Evolutionary conservation across 345 rosid genomes (phyloP).

Genomic region (Eucalyptus tenuipes): DNA sequence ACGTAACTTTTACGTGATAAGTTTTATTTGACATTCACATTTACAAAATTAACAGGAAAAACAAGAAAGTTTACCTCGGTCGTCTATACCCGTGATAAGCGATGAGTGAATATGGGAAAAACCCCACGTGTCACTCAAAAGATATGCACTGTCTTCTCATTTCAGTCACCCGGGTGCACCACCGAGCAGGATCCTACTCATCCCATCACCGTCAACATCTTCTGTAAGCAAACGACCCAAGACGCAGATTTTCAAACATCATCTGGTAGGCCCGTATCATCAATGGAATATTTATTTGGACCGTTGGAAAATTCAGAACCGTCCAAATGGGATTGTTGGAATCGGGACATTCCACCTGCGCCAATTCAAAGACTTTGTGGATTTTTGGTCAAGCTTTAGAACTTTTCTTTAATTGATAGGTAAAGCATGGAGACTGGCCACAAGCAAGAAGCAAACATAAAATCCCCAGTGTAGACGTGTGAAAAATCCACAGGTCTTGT

Average conservation of each 20-base stretch:
- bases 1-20: too few species aligned
- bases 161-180: not conserved
- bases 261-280: not conserved
- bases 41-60: too few species aligned
- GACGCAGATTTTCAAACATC: not conserved
- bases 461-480: not conserved
- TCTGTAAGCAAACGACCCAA: not conserved
- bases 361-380: not conserved
- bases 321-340: not conserved
- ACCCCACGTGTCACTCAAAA: not conserved
- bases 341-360: not conserved
- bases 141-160: not conserved
- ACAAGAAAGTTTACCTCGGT: too few species aligned
- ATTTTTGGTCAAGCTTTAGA: not conserved
- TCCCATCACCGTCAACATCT: not conserved
- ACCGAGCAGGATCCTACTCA: not conserved
- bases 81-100: too few species aligned
- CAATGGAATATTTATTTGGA: not conserved
- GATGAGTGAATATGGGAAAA: too few species aligned
- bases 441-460: not conserved
- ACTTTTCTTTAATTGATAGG: not conserved
- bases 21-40: too few species aligned
- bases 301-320: not conserved
- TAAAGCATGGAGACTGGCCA: not conserved
- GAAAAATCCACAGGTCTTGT: not conserved